These are phyloP conservation scores for Penicillium sp. DNA, from an alignment of 2,329 filamentous ascomycete species.

Conservation along the genomic window DNA sequence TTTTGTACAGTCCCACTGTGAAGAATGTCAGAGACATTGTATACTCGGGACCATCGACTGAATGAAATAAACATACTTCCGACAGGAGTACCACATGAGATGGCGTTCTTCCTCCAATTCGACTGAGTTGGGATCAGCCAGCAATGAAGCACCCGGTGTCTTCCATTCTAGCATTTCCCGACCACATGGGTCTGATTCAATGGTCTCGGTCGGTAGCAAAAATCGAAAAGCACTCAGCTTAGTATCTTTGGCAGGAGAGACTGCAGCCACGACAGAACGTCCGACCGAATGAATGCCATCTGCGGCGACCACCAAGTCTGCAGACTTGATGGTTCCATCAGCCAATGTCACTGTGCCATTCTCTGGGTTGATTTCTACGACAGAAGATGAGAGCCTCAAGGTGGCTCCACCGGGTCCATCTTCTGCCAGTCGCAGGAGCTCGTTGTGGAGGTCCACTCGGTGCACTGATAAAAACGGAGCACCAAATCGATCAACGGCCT, in stretches of 20 bases:
- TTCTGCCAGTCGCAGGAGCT: slow-evolving; percentile 19
- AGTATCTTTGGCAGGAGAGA: slow-evolving; percentile 1
- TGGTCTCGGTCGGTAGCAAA: slow-evolving; percentile 18
- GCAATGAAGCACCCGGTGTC: slow-evolving; percentile 15
- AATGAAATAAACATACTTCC: slow-evolving; percentile 13
- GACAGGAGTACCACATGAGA: slow-evolving; percentile 33
- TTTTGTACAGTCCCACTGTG: slow-evolving; percentile 29
- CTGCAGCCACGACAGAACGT: slow-evolving; percentile 8
- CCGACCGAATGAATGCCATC: slow-evolving; percentile 30
- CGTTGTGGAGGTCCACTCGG: slow-evolving; percentile 18
- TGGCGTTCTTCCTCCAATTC: slow-evolving; percentile 19
- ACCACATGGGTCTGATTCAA: slow-evolving; percentile 33
- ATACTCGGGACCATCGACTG: no score
- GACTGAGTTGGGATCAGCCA: slow-evolving; percentile 17
- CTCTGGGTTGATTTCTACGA: slow-evolving; percentile 19
- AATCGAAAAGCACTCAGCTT: slow-evolving; percentile 29
- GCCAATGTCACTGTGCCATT: slow-evolving; percentile 22
- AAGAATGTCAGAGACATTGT: background rate
- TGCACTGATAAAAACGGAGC: slow-evolving; percentile 10
- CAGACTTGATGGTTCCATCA: slow-evolving; percentile 12
- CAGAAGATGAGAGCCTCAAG: slow-evolving; percentile 20
- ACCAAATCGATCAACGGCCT: background rate
- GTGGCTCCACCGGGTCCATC: slow-evolving; percentile 14
- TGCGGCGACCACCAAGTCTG: slow-evolving; percentile 28
- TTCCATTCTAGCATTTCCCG: slow-evolving; percentile 36